Conservation (phyloP, 768 basidiomycete species). For the Lactarius indigo region DNA sequence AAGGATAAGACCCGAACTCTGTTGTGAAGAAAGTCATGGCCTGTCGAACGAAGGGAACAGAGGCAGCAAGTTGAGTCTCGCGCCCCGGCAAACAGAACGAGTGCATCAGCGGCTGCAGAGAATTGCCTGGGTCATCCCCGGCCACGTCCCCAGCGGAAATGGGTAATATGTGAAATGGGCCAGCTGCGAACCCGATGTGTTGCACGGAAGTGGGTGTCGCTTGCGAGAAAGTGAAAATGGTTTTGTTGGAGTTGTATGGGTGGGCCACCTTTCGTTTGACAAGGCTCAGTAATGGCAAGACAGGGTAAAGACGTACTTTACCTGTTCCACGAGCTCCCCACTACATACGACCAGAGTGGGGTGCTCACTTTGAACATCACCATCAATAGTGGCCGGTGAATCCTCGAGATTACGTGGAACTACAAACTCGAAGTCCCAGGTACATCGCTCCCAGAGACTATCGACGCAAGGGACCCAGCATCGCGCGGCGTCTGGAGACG, state of each 20-base stretch:
- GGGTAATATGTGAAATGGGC: slow-evolving; percentile 81
- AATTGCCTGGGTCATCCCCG: slow-evolving; percentile 59
- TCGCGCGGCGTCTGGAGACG: slow-evolving; percentile 86
- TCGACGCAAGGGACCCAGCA: slow-evolving; percentile 99
- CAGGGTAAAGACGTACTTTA: slow-evolving; percentile 30
- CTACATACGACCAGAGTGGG: slow-evolving; percentile 91
- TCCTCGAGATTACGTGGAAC: slow-evolving; percentile 83
- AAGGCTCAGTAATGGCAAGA: slow-evolving; percentile 16
- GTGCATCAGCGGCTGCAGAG: slow-evolving; percentile 73
- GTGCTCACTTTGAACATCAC: slow-evolving; percentile 52
- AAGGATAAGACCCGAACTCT: slow-evolving; percentile 95
- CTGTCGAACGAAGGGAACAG: slow-evolving; percentile 73
- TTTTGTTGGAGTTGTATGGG: slow-evolving; percentile 89
- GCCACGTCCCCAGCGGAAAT: slow-evolving; percentile 59
- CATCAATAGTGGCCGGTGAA: slow-evolving; percentile 41
- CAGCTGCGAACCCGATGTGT: slow-evolving; percentile 93
- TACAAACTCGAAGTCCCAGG: slow-evolving; percentile 97
- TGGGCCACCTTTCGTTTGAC: slow-evolving; percentile 67
- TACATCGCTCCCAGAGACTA: slow-evolving; percentile 91
- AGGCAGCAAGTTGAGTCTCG: slow-evolving; percentile 63
- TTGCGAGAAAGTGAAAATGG: slow-evolving; percentile 91
- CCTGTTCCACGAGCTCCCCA: slow-evolving; percentile 94
- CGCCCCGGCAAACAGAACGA: slow-evolving; percentile 92
- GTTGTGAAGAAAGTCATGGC: slow-evolving; percentile 92
- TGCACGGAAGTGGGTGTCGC: slow-evolving; percentile 87